Base-by-base conservation (phyloP, 805 yeast species). In the Blastobotrys chiropterorum region DNA sequence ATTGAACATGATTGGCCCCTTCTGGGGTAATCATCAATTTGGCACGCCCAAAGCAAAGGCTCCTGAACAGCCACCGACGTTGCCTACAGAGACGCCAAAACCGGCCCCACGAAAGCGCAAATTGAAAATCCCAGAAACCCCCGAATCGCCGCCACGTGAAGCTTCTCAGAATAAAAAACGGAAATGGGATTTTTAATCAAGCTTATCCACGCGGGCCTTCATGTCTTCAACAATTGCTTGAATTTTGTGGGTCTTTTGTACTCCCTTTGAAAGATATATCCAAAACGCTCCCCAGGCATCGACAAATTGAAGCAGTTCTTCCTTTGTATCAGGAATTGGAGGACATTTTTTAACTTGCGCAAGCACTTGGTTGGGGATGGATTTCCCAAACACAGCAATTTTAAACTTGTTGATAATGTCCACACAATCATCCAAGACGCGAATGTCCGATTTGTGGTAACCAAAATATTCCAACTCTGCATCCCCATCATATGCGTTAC, bases 341-440 rank as follows among this genome's bases (percentile, higher is more conserved):
- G 42, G 46, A 6, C 22, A n/a, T 5, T 15, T 17, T 31, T 43
- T 38, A 16, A 42, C 20, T 13, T 31, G 13, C 15, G 38, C 13
- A 20, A 48, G 20, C 3, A 15, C 57, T 34, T 48, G 52, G 38
- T 54, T 58, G 52, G 46, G 68, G 56, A 48, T 52, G 53, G 56
- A 58, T 42, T 71, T 78, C 2, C 75, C 64, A 60, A 86, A 86
- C 1, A 80, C 84, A 0, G 89, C 74, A 1, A 79, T 61, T 76
- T 82, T 75, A 59, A 72, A 79, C 56, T 77, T 63, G 5, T 67
- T 66, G 13, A 86, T 62, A 3, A 69, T 64, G 1, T 65, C 57
- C 1, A 77, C 65, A 19, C 80, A 74, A 51, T 76, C 80, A 2
- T 42, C 47, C n/a, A 85, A 57, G 6, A 69, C 65, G 0, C 39